A percentile compares a stretch with the other conserved stretches of the same genome.
Conservation (phyloP, 306 rosid genomes). For the Vachellia pachyceras region DNA sequence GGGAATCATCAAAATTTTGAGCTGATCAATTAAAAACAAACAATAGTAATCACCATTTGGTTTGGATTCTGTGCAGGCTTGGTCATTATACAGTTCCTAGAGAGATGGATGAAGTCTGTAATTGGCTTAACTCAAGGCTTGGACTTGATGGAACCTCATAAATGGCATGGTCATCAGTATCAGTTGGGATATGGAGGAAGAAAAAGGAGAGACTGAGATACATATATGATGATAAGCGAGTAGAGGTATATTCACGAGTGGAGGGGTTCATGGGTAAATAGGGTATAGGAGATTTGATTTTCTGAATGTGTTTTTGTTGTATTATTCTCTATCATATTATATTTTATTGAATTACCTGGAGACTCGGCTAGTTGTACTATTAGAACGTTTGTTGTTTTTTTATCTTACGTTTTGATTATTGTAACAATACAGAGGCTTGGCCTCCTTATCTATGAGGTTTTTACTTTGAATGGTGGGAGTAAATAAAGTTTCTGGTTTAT, state of each 20-base stretch:
- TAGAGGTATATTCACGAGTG: slow-evolving; percentile 48
- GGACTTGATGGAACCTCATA: slow-evolving; percentile 73
- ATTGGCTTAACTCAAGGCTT: slow-evolving; percentile 80
- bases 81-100: slow-evolving; percentile 96
- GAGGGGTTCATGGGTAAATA: slow-evolving; percentile 50
- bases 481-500: slow-evolving; percentile 13
- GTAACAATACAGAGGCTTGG: slow-evolving; percentile 39
- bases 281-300: slow-evolving; percentile 50
- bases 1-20: neutral
- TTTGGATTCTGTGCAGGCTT: slow-evolving; percentile 64
- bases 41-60: slow-evolving; percentile 15
- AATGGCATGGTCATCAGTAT: slow-evolving; percentile 16
- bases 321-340: slow-evolving; percentile 27
- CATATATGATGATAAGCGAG: slow-evolving; percentile 29
- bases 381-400: slow-evolving; percentile 8
- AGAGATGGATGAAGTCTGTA: slow-evolving; percentile 96
- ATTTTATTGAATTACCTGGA: slow-evolving; percentile 48
- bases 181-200: slow-evolving; percentile 38
- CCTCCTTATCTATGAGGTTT: slow-evolving; percentile 38
- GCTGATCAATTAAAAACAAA: slow-evolving; percentile 6
- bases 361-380: slow-evolving; percentile 33
- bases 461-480: slow-evolving; percentile 3
- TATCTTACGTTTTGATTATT: slow-evolving; percentile 20
- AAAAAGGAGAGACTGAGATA: slow-evolving; percentile 31
- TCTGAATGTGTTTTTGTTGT: slow-evolving; percentile 50